Percentiles rank a stretch among this genome's conserved stretches.
Evolutionary conservation across 495 filamentous ascomycete species (phyloP).

Genomic region (Xylaria venustula): DNA sequence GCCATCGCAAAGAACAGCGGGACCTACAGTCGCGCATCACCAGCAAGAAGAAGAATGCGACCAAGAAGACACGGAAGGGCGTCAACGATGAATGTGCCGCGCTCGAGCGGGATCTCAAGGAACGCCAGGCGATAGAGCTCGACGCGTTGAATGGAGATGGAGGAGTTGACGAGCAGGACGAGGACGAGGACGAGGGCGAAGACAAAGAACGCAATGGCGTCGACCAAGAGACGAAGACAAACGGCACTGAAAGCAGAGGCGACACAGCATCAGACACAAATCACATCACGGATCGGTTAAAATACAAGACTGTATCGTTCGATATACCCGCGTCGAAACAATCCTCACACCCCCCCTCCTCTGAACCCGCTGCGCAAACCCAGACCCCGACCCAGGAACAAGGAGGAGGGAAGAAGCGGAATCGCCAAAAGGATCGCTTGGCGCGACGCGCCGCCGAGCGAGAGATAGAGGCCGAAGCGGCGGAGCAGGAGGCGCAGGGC

Average conservation of each 20-base stretch:
- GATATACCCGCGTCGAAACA: conserved; percentile 3
- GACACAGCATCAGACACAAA: conserved; percentile 13
- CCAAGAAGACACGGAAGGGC: conserved; percentile 91
- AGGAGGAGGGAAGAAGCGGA: conserved; percentile 64
- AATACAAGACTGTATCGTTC: conserved; percentile 17
- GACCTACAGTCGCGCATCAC: conserved; percentile 83
- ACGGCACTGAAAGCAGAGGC: too few relatives aligned
- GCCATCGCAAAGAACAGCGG: conserved; percentile 83
- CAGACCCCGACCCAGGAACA: conserved; percentile 25
- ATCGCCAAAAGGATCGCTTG: conserved; percentile 86
- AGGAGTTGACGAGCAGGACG: conserved; percentile 14
- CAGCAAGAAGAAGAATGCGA: conserved; percentile 92
- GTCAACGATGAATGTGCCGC: conserved; percentile 80
- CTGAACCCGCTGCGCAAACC: conserved; percentile 13
- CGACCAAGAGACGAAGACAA: background rate
- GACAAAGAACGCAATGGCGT: conserved; percentile 18
- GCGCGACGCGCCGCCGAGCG: conserved; percentile 84
- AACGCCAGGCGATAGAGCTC: conserved; percentile 66
- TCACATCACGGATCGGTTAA: conserved; percentile 16
- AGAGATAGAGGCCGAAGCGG: conserved; percentile 63
- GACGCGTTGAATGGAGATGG: conserved; percentile 51
- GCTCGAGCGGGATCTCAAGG: conserved; percentile 67
- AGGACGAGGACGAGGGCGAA: conserved; percentile 2
- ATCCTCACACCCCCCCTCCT: conserved; percentile 16
- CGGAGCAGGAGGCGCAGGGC: conserved; percentile 69